Evolutionary conservation across 208 protist genomes (phyloP).

Genomic region (Leishmania major): DNA sequence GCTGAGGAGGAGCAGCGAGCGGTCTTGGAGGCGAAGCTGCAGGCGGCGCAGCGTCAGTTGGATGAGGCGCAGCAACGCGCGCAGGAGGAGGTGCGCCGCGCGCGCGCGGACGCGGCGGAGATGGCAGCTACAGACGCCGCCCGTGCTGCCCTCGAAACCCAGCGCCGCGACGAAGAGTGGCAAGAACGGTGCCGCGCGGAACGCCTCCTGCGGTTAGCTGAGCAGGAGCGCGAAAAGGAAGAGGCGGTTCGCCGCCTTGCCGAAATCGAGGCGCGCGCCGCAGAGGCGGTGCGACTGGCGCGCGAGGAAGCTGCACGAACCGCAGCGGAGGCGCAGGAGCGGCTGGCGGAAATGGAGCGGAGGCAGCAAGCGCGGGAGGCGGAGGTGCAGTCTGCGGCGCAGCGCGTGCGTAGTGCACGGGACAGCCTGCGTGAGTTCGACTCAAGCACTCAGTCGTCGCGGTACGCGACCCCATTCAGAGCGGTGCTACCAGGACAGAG

Average conservation of each 20-base stretch:
- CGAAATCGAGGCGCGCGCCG: constrained; percentile 41
- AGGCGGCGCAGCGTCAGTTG: constrained; percentile 56
- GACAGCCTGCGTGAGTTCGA: constrained; percentile 35
- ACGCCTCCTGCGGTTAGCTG: constrained; percentile 32
- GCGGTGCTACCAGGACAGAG: too few relatives aligned
- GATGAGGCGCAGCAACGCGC: constrained; percentile 53
- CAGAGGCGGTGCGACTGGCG: constrained; percentile 41
- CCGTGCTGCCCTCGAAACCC: constrained; percentile 33
- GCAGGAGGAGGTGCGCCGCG: constrained; percentile 37
- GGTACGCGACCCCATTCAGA: constrained; percentile 23
- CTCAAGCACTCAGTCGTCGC: constrained; percentile 24
- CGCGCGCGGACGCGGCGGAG: constrained; percentile 45
- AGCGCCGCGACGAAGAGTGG: constrained; percentile 40
- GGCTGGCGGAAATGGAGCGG: constrained; percentile 46
- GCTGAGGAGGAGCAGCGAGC: constrained; percentile 54
- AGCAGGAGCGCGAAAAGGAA: constrained; percentile 40
- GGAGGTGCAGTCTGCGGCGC: constrained; percentile 41
- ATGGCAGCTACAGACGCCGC: constrained; percentile 47
- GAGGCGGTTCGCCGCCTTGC: constrained; percentile 37
- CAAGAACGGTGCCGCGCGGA: constrained; percentile 32
- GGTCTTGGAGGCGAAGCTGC: constrained; percentile 55
- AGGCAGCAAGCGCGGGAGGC: constrained; percentile 46
- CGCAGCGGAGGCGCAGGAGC: constrained; percentile 41
- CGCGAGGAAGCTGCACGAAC: constrained; percentile 41
- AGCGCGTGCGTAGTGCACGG: constrained; percentile 28